These are phyloP conservation scores for Gracilaria caudata DNA, from an alignment of 23 red algal species.

Conservation along the genomic window DNA sequence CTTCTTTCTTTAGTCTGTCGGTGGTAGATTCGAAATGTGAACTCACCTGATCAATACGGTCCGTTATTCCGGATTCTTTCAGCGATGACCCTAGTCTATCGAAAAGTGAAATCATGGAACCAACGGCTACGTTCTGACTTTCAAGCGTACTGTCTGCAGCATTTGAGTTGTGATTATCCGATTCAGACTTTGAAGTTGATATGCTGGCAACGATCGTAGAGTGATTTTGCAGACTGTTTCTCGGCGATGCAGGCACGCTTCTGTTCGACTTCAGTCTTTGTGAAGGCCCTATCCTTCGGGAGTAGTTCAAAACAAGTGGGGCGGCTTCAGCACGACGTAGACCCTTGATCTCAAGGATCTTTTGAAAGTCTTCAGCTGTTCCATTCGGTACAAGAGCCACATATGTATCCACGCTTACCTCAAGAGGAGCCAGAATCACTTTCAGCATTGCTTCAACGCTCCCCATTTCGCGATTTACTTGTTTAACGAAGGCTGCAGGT, in stretches of 20 bases:
- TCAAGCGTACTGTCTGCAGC: not conserved
- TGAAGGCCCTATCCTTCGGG: slow-evolving; percentile 57
- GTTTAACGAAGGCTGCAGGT: slow-evolving; percentile 68
- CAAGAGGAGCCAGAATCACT: slow-evolving; percentile 80
- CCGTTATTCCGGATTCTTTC: slow-evolving; percentile 56
- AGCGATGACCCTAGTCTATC: slow-evolving; percentile 49
- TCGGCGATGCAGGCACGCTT: slow-evolving; percentile 1
- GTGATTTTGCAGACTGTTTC: not conserved
- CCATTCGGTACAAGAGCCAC: slow-evolving; percentile 76
- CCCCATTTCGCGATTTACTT: slow-evolving; percentile 82
- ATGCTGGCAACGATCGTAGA: not conserved
- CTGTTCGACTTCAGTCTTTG: slow-evolving; percentile 29
- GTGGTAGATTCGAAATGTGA: slow-evolving; percentile 74
- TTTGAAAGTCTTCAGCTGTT: slow-evolving; percentile 74
- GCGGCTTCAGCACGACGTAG: slow-evolving; percentile 68
- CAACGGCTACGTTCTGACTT: slow-evolving; percentile 43
- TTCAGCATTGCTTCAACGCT: slow-evolving; percentile 90
- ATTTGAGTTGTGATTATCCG: not conserved
- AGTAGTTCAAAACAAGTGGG: slow-evolving; percentile 72
- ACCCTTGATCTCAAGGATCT: slow-evolving; percentile 86
- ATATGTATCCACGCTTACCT: slow-evolving; percentile 80
- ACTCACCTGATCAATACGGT: slow-evolving; percentile 63
- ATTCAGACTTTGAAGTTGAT: not conserved
- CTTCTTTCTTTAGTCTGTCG: slow-evolving; percentile 65
- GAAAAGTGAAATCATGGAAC: slow-evolving; percentile 51